Evolutionary conservation across 1,139 yeast genomes (phyloP), one percentile per base, ranked within the genome.

Genomic region (Sugiyamaella pinicola): DNA sequence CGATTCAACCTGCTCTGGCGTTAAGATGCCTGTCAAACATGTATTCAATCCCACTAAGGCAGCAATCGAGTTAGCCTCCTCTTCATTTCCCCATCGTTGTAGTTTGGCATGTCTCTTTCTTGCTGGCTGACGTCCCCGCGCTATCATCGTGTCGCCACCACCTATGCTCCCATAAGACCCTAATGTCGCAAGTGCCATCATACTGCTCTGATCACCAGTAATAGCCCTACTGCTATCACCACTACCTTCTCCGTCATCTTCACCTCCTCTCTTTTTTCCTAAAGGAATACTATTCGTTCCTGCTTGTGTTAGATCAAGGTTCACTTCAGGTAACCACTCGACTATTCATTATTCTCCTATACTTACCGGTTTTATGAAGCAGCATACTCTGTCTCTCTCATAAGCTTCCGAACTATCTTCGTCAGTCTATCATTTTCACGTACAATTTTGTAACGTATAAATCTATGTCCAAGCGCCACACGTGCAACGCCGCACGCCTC

Each of bases 1-100:
- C 0, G 96, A 88, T 54, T 85, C 90, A 26, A 85, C 73, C 67
- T 93, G 98, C 67, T 93, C 99, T 44, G 82, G 84, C 0, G 98
- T 90, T 55, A 89, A 69, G 35, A 82, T 79, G 19, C 81, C 79
- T 3, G 72, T 69, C 37, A 79, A 70, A 10, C 67, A 64, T 0
- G 78, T 71, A 1, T 82, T 79, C 51, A 69, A 52, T 19, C 64
- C 67, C 49, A 68, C 62, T 47, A 61, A 47, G 42, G 67, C 62
- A 0, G 70, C 70, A 15, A 67, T 62, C 49, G 61, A 61, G 56
- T 70, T 70, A 10, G 58, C 62, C 17, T 61, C 65, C 18, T 54
- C 54, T 12, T 56, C 60, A 37, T 62, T 59, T 12, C 70, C 72
- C 75, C 76, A 72, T 31, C 73, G 62, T 7, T 64, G 58, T 43